phyloP scores from a whole-genome alignment of 1,284 basidiomycete genomes.

The Malassezia brasiliensis region DNA sequence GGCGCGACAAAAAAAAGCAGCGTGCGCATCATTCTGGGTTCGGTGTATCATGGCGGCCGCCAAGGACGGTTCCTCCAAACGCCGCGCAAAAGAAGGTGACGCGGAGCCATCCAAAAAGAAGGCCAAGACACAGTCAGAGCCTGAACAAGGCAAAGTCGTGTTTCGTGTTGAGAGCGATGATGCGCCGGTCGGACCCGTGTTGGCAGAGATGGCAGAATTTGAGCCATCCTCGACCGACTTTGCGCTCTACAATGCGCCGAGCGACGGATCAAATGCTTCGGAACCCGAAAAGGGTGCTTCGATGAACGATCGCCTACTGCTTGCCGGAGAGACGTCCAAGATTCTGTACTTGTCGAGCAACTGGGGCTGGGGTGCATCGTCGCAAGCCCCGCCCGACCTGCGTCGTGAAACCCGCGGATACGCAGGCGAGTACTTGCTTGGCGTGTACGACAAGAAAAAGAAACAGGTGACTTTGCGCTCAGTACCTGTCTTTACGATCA shows the following conservation, averaged over 20 bases:
- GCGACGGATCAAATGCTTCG: neutral
- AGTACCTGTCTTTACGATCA: conserved; percentile 38
- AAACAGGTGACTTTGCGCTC: conserved; percentile 34
- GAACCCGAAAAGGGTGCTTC: neutral
- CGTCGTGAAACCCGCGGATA: conserved; percentile 31
- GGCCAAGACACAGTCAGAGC: neutral
- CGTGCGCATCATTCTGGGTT: neutral
- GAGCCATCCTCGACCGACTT: conserved; percentile 8
- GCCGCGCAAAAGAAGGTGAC: conserved; percentile 2
- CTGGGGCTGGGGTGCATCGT: conserved; percentile 19
- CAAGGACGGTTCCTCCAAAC: conserved; percentile 7
- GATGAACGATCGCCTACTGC: conserved; percentile 26
- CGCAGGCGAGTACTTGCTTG: conserved; percentile 43
- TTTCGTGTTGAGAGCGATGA: neutral
- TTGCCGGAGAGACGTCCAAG: conserved; percentile 34
- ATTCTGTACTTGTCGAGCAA: conserved; percentile 36
- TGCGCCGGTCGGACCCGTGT: conserved; percentile 7
- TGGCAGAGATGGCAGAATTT: conserved; percentile 14
- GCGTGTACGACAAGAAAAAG: conserved; percentile 36
- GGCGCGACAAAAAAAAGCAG: neutral
- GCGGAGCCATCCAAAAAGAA: conserved; percentile 2
- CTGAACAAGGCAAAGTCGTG: neutral
- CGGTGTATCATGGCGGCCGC: neutral
- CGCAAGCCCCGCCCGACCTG: conserved; percentile 21
- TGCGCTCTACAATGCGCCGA: conserved; percentile 9